Evolutionary conservation across 2,329 filamentous ascomycete genomes (phyloP), one percentile per base, ranked within the genome.

Genomic region (Apiospora arundinis): DNA sequence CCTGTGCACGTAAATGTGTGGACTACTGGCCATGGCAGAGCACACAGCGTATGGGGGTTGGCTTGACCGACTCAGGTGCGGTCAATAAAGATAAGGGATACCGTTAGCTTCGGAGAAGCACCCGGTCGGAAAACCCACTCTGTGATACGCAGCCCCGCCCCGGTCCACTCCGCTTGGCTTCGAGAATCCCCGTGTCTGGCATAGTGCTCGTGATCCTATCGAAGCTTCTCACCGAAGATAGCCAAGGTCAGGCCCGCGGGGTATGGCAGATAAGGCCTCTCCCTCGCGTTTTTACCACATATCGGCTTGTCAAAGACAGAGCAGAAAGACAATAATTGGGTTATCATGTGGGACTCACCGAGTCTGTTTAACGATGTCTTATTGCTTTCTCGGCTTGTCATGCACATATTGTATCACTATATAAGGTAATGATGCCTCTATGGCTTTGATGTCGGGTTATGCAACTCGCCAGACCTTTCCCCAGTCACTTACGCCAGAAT

Each of bases 71-170:
- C 52, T 60, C 52, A 21, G 28, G 4, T 37, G 28, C 28, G 3
- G 28, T n/a, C 28, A 60, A 60, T 60, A 60, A 37, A 63, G 56
- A 63, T 63, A 63, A 63, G 56, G 8, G 40, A 32, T 32, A 63
- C 56, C 28, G 32, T 37, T 40, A 63, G 56, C 56, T 63, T 63
- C 56, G 56, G 56, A 23, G 56, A n/a, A n/a, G 32, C 56, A n/a
- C 4, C 28, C 56, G 56, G 56, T 63, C 56, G 32, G 56, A 32
- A 21, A 40, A 37, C 16, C 28, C 25, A 60, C 28, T 32, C 52
- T 60, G 52, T 28, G 52, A 60, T 60, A 60, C 28, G 25, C 7
- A 60, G 28, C 52, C 52, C 52, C 52, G 52, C 52, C 32, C 56
- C 32, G 32, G 56, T 5, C 9, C 7, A 40, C 32, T 63, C 56